Percentiles rank a stretch among this genome's conserved stretches.
These are phyloP conservation scores for Yarrowia alimentaria DNA, from an alignment of 805 yeast genomes.

Conservation along the genomic window DNA sequence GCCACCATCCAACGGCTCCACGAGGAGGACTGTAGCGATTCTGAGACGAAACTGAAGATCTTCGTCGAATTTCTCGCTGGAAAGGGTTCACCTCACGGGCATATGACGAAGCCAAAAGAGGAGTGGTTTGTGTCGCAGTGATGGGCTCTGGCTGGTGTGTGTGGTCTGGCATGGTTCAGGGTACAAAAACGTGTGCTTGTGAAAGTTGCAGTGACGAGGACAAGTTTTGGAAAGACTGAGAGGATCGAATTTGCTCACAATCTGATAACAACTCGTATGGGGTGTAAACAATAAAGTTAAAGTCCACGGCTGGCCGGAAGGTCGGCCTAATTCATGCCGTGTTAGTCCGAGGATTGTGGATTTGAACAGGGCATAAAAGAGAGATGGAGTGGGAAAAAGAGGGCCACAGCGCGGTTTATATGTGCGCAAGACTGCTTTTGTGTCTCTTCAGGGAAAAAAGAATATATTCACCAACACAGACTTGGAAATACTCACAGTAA, in stretches of 20 bases:
- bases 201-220: too few species aligned
- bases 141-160: neutral
- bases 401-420: too few species aligned
- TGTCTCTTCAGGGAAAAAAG: too few species aligned
- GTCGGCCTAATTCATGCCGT: slow-evolving; percentile 2
- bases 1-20: slow-evolving; percentile 17
- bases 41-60: slow-evolving; percentile 14
- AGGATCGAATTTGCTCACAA: neutral
- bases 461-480: too few species aligned
- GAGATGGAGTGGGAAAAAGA: too few species aligned
- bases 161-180: too few species aligned
- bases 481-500: too few species aligned
- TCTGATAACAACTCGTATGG: slow-evolving; percentile 22
- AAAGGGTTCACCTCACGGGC: slow-evolving; percentile 23
- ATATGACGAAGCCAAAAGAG: slow-evolving; percentile 5
- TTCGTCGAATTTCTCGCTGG: slow-evolving; percentile 26
- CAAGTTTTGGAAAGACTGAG: too few species aligned
- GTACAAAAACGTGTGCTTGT: too few species aligned
- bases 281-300: neutral
- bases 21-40: slow-evolving; percentile 16
- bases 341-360: too few species aligned
- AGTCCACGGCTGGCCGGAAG: slow-evolving; percentile 17
- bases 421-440: too few species aligned
- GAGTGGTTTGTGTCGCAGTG: slow-evolving; percentile 22
- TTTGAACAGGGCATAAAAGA: neutral